These are phyloP conservation scores for Cercospora zeae-maydis DNA, from an alignment of 2,329 filamentous ascomycete species.

Conservation along the genomic window DNA sequence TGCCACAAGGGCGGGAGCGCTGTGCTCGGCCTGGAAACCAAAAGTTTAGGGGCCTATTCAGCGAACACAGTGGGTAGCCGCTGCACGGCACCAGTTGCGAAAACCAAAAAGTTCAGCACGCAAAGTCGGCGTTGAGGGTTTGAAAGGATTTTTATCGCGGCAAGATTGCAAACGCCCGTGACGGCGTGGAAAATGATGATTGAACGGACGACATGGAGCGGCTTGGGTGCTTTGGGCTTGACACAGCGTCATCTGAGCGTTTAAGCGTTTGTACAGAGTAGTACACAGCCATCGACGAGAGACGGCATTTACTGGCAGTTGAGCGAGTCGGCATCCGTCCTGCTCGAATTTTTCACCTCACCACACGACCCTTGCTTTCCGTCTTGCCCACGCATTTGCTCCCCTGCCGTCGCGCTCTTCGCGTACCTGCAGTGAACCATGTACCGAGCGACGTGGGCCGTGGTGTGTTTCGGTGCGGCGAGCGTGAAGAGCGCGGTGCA, in stretches of 20 bases:
- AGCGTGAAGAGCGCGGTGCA: neutral
- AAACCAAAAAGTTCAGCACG: conserved; percentile 14
- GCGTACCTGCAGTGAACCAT: conserved; percentile 20
- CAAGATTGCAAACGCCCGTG: conserved; percentile 1
- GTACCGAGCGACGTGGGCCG: conserved; percentile 15
- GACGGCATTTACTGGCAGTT: conserved; percentile 8
- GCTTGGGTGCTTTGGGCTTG: conserved; percentile 12
- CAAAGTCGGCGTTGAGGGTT: conserved; percentile 13
- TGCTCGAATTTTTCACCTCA: conserved; percentile 1
- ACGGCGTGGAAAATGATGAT: neutral
- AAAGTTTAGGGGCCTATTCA: conserved; percentile 22
- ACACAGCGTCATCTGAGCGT: conserved; percentile 21
- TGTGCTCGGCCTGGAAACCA: conserved; percentile 18
- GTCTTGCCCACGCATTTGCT: neutral
- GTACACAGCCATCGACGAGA: conserved; percentile 14
- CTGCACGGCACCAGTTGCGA: conserved; percentile 14
- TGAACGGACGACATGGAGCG: conserved; percentile 6
- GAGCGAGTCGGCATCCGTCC: conserved; percentile 5
- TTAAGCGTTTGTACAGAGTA: conserved; percentile 24
- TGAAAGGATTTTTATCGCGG: neutral
- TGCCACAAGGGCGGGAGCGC: conserved; percentile 17
- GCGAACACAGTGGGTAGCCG: conserved; percentile 9
- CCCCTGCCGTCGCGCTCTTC: conserved; percentile 2
- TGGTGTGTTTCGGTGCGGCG: neutral
- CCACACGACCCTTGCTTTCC: neutral